A percentile compares a stretch with the other conserved stretches of the same genome.
These are phyloP conservation scores for Suillus tomentosus DNA, from an alignment of 768 basidiomycete genomes.

Conservation along the genomic window DNA sequence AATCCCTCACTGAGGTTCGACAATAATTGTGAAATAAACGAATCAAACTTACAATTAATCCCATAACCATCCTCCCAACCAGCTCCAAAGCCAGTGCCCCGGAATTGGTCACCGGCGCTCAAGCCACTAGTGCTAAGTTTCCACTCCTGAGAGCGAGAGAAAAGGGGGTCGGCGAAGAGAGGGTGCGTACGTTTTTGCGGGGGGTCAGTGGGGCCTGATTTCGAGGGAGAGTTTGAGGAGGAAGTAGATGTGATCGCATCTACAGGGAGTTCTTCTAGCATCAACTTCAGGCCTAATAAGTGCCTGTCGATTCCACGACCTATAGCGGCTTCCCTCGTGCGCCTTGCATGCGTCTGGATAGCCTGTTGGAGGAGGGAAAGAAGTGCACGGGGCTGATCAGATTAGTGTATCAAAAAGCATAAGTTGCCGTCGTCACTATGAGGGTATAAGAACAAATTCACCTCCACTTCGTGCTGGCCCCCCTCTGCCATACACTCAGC, in stretches of 20 bases:
- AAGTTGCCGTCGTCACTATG: background rate
- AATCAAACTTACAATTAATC: conserved; percentile 74
- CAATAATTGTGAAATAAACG: background rate
- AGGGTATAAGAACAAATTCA: background rate
- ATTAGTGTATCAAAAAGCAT: conserved; percentile 11
- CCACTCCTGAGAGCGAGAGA: conserved; percentile 77
- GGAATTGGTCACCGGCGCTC: conserved; percentile 83
- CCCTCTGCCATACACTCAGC: background rate
- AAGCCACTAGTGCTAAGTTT: conserved; percentile 88
- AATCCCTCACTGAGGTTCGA: background rate
- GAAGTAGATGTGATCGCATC: background rate
- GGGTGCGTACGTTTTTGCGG: conserved; percentile 16
- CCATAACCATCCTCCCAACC: conserved; percentile 87
- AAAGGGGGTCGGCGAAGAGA: conserved; percentile 79
- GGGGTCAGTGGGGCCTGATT: conserved; percentile 36
- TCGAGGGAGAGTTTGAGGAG: background rate
- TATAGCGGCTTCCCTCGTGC: conserved; percentile 75
- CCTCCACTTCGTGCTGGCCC: background rate
- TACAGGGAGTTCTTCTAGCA: conserved; percentile 42
- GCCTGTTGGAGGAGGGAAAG: conserved; percentile 65
- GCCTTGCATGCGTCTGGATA: conserved; percentile 64
- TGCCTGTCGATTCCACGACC: conserved; percentile 91
- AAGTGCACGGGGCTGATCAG: conserved; percentile 27
- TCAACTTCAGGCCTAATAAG: conserved; percentile 77
- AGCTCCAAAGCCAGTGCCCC: conserved; percentile 90